Conservation (phyloP, 208 protist genomes). For the Leishmania arabica region DNA sequence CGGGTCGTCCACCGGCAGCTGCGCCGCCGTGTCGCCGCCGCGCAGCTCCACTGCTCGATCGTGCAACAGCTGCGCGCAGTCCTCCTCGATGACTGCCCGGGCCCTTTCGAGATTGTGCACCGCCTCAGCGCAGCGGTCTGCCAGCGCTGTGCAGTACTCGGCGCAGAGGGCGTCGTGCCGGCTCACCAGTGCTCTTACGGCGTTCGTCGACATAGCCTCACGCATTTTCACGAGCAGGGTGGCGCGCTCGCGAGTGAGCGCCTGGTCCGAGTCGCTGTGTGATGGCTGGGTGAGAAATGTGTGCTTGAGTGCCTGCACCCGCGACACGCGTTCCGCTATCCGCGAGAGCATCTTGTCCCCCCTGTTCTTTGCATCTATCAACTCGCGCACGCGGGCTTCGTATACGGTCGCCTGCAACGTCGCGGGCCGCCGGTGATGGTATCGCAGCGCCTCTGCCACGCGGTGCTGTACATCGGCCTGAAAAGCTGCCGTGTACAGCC, state of each 20-base stretch:
- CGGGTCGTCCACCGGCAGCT: slow-evolving; percentile 24
- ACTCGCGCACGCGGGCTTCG: slow-evolving; percentile 77
- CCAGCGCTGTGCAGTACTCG: slow-evolving; percentile 48
- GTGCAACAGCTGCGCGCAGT: slow-evolving; percentile 28
- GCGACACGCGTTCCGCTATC: slow-evolving; percentile 53
- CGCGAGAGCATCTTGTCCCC: slow-evolving; percentile 62
- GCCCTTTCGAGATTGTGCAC: slow-evolving; percentile 25
- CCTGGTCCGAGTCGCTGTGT: slow-evolving; percentile 32
- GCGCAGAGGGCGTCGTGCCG: slow-evolving; percentile 45
- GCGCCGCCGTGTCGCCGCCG: slow-evolving; percentile 9
- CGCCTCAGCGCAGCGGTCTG: slow-evolving; percentile 35
- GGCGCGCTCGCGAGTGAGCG: slow-evolving; percentile 43
- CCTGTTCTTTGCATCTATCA: slow-evolving; percentile 48
- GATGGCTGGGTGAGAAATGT: slow-evolving; percentile 31
- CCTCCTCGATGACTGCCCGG: slow-evolving; percentile 24
- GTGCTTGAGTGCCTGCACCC: slow-evolving; percentile 45
- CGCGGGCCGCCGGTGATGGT: slow-evolving; percentile 80
- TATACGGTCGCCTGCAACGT: slow-evolving; percentile 79
- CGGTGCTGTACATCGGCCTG: slow-evolving; percentile 47
- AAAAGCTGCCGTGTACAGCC: slow-evolving; percentile 32
- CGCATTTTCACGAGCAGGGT: slow-evolving; percentile 40
- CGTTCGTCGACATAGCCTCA: slow-evolving; percentile 45
- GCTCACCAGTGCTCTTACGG: slow-evolving; percentile 55
- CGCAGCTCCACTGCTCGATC: slow-evolving; percentile 30
- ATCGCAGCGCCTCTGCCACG: slow-evolving; percentile 66